Evolutionary conservation across 1,139 yeast genomes (phyloP), one percentile per base, ranked within the genome.

Genomic region (Yamadazyma taylorii): DNA sequence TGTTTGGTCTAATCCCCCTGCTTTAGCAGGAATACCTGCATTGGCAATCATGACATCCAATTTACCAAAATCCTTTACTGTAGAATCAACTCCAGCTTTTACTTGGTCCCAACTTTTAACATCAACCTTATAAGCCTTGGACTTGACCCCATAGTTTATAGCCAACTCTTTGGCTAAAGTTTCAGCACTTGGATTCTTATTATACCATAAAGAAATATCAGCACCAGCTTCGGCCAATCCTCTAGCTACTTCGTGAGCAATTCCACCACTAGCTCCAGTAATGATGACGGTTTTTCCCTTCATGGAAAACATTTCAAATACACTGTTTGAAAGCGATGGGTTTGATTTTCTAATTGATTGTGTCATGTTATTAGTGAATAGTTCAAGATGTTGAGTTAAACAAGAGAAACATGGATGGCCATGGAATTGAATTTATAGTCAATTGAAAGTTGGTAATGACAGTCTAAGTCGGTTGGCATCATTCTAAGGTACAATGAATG

Each of bases 151-250:
- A 57, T 82, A 84, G 48, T 73, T 73, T 42, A 73, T 56, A 17
- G 73, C 60, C 17, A 85, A 66, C 32, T 69, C 54, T 37, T 72
- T 73, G 7, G 82, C 71, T 34, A 81, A 75, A 47, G 78, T 92
- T 83, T 81, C 39, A 51, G 87, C 73, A 44, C 85, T 85, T 30
- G 85, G 79, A 15, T 37, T 36, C 3, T 38, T 34, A 24, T 47
- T 46, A 34, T 47, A 47, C 52, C 52, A 47, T 23, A 47, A 43
- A 3, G 51, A 26, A 12, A 47, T 30, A 48, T 82, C 84, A n/a
- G 92, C 94, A 36, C 95, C 95, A 5, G 90, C 90, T 64, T 85
- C 89, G 36, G 90, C 87, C 53, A 70, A 85, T 0, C 85, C 92
- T 54, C 79, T 83, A 30, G 94, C 94, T 33, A 85, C 83, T 16